Evolutionary conservation across 2,329 filamentous ascomycete genomes (phyloP), one percentile per base, ranked within the genome.

Genomic region (Diplodia scrobiculata): DNA sequence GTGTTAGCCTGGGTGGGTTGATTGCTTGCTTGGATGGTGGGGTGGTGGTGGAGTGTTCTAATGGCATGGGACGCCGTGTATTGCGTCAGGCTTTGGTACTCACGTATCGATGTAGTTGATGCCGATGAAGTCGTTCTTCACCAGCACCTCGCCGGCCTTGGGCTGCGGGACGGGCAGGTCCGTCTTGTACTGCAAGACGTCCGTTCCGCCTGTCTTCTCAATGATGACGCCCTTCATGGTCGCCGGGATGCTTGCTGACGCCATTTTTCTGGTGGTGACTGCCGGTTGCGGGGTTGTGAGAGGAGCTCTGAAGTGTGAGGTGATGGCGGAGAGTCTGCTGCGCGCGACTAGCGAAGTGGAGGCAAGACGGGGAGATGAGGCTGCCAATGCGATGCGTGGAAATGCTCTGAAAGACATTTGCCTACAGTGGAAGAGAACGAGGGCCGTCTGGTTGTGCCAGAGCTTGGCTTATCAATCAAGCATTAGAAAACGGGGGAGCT

Each of bases 41-140:
- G 10, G 10, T 11, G 34, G 34, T 45, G 17, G 17, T 45, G 25
- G 25, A 25, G 25, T 25, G 25, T 25, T 25, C n/a, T 14, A 10
- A 45, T 45, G 41, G 41, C 5, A 19, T 10, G 9, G 41, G 17
- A 19, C 14, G 19, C 21, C 11, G 27, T 32, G 13, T 11, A n/a
- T 4, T 25, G 54, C 58, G 19, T 29, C 29, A 10, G 50, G n/a
- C 17, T n/a, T 62, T 32, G 4, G 34, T 7, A 70, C 79, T 72
- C 77, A 87, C 84, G 86, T 96, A 78, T 97, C 93, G 73, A 97
- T 96, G 79, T 86, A 97, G 79, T 97, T 97, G 68, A 97, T 82
- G 67, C 92, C 93, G 58, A 89, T 83, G 75, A 86, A 90, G 69
- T 89, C 86, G 78, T 96, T 96, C 78, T 89, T 90, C 67, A 97